phyloP scores from a whole-genome alignment of 2,329 filamentous ascomycete genomes.

The Biscogniauxia mediterranea region DNA sequence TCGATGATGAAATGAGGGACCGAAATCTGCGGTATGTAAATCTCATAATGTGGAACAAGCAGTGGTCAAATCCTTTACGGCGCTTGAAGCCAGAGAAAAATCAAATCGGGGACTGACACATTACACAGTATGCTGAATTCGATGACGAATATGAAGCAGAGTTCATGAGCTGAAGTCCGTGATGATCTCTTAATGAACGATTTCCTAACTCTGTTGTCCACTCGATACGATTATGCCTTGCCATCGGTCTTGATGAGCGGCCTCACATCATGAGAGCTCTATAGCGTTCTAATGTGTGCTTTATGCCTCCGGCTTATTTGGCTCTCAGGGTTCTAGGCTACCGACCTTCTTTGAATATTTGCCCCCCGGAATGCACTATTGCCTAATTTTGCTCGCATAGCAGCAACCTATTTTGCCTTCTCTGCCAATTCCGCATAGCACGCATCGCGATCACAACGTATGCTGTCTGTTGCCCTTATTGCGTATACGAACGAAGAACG shows the following conservation, averaged over 20 bases:
- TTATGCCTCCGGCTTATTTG: neutral
- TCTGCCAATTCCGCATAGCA: neutral
- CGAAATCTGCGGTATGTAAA: conserved; percentile 46
- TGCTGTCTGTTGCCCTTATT: neutral
- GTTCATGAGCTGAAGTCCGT: conserved; percentile 11
- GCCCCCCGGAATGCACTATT: neutral
- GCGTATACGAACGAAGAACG: neutral
- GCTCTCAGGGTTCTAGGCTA: neutral
- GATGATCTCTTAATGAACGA: neutral
- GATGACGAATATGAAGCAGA: conserved; percentile 29
- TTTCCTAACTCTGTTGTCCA: neutral
- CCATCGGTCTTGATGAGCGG: neutral
- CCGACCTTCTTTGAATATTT: neutral
- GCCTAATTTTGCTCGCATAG: neutral
- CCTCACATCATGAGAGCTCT: neutral
- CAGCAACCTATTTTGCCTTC: neutral
- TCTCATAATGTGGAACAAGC: neutral
- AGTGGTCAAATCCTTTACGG: neutral
- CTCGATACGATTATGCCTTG: neutral
- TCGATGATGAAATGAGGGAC: conserved; percentile 56
- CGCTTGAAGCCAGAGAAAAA: neutral
- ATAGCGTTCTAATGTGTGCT: neutral
- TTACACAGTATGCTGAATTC: conserved; percentile 35
- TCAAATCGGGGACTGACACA: conserved; percentile 14
- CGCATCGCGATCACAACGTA: neutral